A percentile compares a stretch with the other conserved stretches of the same genome.
phyloP scores from a whole-genome alignment of 495 filamentous ascomycete species.

The Penicillium parvum region DNA sequence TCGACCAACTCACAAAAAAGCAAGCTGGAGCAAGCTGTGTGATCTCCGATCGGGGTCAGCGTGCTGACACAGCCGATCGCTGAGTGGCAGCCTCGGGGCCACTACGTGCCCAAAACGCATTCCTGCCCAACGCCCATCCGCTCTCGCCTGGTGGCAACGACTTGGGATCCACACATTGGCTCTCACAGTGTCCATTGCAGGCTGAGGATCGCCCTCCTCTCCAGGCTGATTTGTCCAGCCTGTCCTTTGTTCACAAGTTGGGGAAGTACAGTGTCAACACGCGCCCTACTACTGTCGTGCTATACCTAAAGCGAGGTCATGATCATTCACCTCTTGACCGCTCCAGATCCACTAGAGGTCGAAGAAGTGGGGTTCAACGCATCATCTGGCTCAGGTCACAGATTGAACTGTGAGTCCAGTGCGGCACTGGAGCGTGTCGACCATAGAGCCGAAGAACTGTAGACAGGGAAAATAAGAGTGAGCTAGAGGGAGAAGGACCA shows the following conservation, averaged over 20 bases:
- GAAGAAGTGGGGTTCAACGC: constrained; percentile 7
- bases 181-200: background rate
- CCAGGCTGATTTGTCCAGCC: constrained; percentile 3
- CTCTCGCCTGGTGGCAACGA: constrained; percentile 20
- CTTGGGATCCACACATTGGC: constrained; percentile 17
- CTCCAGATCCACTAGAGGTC: constrained; percentile 10
- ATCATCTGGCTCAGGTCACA: constrained; percentile 17
- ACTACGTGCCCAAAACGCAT: constrained; percentile 42
- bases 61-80: constrained; percentile 18
- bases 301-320: too few species aligned
- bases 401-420: constrained; percentile 24
- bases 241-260: too few species aligned
- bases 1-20: constrained; percentile 14
- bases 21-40: too few species aligned
- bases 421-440: too few species aligned
- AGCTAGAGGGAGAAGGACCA: background rate
- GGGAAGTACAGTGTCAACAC: too few species aligned
- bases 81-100: constrained; percentile 17
- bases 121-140: constrained; percentile 37
- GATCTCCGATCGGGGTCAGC: constrained; percentile 18
- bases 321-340: too few species aligned
- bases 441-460: too few species aligned
- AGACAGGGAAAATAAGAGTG: too few species aligned
- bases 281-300: too few species aligned
- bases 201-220: constrained; percentile 2